Conservation (phyloP, 2,329 filamentous ascomycete species). For the Camillea tinctor region DNA sequence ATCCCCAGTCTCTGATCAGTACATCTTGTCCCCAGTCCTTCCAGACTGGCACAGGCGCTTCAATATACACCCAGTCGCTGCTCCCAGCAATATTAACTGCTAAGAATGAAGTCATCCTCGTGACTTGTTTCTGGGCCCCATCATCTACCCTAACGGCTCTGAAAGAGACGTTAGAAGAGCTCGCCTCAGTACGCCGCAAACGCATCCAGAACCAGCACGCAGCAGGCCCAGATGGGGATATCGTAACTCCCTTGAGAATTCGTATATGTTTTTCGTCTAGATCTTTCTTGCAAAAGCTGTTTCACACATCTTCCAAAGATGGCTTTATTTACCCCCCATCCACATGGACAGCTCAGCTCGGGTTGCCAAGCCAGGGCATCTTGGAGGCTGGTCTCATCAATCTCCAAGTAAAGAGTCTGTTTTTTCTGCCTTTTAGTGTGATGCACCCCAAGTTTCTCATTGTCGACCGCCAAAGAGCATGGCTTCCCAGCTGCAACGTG, state of each 20-base stretch:
- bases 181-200: constrained; percentile 51
- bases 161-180: constrained; percentile 52
- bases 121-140: constrained; percentile 79
- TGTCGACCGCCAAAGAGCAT: constrained; percentile 64
- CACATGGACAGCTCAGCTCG: constrained; percentile 60
- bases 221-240: constrained; percentile 8
- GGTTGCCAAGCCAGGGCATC: constrained; percentile 55
- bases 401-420: constrained; percentile 71
- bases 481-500: constrained; percentile 78
- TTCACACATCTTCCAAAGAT: constrained; percentile 62
- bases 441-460: constrained; percentile 85
- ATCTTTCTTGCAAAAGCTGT: constrained; percentile 70
- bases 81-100: constrained; percentile 62
- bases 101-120: constrained; percentile 66
- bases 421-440: constrained; percentile 78
- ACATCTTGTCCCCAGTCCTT: constrained; percentile 48
- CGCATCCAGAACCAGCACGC: constrained; percentile 31
- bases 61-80: constrained; percentile 54
- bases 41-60: constrained; percentile 56
- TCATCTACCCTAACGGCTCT: constrained; percentile 62
- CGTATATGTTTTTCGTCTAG: constrained; percentile 75
- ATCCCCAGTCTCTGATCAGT: constrained; percentile 47
- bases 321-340: constrained; percentile 61
- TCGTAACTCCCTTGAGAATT: constrained; percentile 49
- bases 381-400: constrained; percentile 61